A percentile compares a stretch with the other conserved stretches of the same genome.
Conservation (phyloP, 208 protist species). For the Wallacemonas rigidus region DNA sequence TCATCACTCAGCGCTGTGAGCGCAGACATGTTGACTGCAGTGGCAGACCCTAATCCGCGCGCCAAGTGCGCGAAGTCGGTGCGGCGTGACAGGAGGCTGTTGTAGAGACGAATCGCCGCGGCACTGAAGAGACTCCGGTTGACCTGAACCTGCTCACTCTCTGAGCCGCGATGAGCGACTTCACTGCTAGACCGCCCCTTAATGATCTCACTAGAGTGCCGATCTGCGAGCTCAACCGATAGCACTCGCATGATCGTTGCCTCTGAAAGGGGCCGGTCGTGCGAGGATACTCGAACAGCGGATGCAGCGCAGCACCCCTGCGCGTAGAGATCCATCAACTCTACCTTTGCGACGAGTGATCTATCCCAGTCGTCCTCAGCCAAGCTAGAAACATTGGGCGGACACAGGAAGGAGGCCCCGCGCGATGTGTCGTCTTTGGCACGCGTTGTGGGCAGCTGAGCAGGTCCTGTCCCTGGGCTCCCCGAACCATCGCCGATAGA, state of each 20-base stretch:
- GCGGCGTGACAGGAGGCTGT: neutral
- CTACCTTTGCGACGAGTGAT: neutral
- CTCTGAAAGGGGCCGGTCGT: neutral
- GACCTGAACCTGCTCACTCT: neutral
- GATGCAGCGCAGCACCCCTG: neutral
- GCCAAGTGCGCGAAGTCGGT: constrained; percentile 2
- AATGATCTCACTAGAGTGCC: neutral
- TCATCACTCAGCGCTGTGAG: neutral
- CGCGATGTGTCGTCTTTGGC: neutral
- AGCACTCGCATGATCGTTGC: constrained; percentile 2
- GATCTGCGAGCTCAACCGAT: neutral
- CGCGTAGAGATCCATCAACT: neutral
- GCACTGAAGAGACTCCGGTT: constrained; percentile 2
- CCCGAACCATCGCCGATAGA: no score
- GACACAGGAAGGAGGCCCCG: neutral
- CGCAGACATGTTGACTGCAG: neutral
- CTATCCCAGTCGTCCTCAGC: neutral
- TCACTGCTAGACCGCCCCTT: constrained; percentile 1
- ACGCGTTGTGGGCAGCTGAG: no score
- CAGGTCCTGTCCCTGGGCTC: no score
- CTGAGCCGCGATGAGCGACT: neutral
- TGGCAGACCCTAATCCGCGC: neutral
- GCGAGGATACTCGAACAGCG: neutral
- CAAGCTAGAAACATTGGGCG: neutral
- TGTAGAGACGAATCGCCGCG: constrained; percentile 2